These are phyloP conservation scores for Delitschia confertaspora DNA, from an alignment of 495 filamentous ascomycete species.

Conservation along the genomic window DNA sequence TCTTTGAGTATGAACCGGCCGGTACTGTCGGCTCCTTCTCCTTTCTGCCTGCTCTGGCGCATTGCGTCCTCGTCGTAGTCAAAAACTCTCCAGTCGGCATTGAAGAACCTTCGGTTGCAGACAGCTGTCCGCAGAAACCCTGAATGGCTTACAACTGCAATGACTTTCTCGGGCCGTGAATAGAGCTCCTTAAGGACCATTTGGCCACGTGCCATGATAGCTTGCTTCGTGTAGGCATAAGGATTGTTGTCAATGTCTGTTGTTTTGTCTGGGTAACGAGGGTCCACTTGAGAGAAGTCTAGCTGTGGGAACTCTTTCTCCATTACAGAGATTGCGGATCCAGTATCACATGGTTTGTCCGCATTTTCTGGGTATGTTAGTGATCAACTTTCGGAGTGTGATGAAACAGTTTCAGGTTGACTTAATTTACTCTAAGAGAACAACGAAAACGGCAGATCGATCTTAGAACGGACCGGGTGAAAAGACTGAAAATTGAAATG, in stretches of 20 bases:
- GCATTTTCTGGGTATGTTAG: constrained; percentile 45
- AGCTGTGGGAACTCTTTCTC: constrained; percentile 43
- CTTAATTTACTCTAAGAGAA: too few species aligned
- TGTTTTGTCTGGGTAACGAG: constrained; percentile 48
- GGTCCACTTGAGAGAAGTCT: constrained; percentile 45
- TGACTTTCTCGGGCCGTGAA: constrained; percentile 48
- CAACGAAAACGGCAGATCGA: too few species aligned
- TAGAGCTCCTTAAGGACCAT: constrained; percentile 41
- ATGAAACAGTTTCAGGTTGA: too few species aligned
- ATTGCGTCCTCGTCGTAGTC: constrained; percentile 41
- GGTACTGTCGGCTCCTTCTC: constrained; percentile 6
- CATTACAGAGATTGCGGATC: constrained; percentile 39
- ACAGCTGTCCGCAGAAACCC: constrained; percentile 46
- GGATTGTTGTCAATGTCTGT: constrained; percentile 30
- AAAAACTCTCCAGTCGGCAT: constrained; percentile 56
- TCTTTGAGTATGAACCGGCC: constrained; percentile 24
- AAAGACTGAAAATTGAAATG: background rate
- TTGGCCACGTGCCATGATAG: constrained; percentile 44
- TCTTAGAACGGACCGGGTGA: too few species aligned
- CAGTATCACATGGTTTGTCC: constrained; percentile 49
- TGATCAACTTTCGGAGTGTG: background rate
- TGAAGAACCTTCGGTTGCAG: constrained; percentile 42
- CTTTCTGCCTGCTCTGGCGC: constrained; percentile 7
- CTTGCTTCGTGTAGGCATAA: constrained; percentile 42
- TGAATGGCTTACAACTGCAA: constrained; percentile 53